phyloP scores from a whole-genome alignment of 495 filamentous ascomycete genomes.

The Aspergillus funiculosus region DNA sequence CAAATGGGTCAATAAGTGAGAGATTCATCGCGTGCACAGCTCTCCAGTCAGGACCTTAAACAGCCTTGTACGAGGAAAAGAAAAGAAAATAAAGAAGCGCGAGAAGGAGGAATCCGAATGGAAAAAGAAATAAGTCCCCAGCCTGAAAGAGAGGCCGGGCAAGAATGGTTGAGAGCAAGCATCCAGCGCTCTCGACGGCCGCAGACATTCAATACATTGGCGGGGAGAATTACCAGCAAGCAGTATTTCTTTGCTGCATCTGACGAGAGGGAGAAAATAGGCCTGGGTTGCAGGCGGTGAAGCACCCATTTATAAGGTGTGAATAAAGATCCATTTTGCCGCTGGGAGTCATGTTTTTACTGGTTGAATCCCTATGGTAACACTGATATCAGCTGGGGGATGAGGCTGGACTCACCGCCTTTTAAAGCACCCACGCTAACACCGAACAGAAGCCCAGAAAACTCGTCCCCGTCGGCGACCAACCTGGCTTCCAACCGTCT shows the following conservation, averaged over 20 bases:
- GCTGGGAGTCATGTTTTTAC: neutral
- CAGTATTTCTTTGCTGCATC: too few species aligned
- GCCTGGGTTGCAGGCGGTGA: conserved; percentile 22
- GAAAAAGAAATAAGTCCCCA: conserved; percentile 15
- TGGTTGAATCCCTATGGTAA: neutral
- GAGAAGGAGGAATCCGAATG: neutral
- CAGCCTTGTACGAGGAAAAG: too few species aligned
- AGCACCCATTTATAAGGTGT: conserved; percentile 5
- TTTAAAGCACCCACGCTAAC: conserved; percentile 29
- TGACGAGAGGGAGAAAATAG: too few species aligned
- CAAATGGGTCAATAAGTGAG: conserved; percentile 70
- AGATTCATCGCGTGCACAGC: conserved; percentile 65
- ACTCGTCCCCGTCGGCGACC: conserved; percentile 43
- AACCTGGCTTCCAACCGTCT: conserved; percentile 39
- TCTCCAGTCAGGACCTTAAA: too few species aligned
- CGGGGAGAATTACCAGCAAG: conserved; percentile 12
- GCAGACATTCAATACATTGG: conserved; percentile 14
- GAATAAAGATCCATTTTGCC: neutral
- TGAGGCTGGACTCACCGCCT: conserved; percentile 6
- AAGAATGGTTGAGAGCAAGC: conserved; percentile 20
- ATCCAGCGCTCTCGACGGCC: conserved; percentile 22
- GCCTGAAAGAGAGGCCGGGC: conserved; percentile 31
- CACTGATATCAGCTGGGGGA: conserved; percentile 1
- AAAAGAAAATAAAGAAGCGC: neutral
- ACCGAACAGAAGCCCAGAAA: conserved; percentile 36